Base-by-base conservation (phyloP, 768 basidiomycete genomes). In the Mycena maculata region DNA sequence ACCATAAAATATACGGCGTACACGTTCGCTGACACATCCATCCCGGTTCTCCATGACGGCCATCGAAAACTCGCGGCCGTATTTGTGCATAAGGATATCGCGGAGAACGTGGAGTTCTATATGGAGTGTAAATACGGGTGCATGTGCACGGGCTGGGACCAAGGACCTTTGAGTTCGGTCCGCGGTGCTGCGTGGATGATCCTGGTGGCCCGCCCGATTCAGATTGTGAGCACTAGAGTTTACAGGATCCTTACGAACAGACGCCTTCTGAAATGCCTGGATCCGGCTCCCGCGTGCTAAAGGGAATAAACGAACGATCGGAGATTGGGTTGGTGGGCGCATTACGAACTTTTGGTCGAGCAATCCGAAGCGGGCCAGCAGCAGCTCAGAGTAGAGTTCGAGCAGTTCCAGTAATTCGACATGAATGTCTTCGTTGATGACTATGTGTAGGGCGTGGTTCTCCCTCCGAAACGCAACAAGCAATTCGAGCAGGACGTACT, bases 21-120 rank as follows among this genome's bases (percentile, higher is more conserved):
- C 94, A 66, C 98, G 89, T 53, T 92, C 89, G 70, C 88, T 93
- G 47, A 99, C 96, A 78, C 90, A 89, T 18, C 83, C 82, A 71
- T 92, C 89, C 47, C 84, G 87, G 77, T 97, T 96, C 77, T 96
- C 93, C 86, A 95, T 93, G 2, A 93, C 90, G n/a, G 87, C 86
- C 20, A 90, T 71, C 18, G 96, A 88, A 76, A 94, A 99, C 50
- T 96, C 94, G 23, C 97, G 89, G 20, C 97, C 96, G 76, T 90
- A 98, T 80, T 98, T 98, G 77, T 96, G 93, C 92, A 96, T 93
- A 63, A 99, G 86, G 76, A 98, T 88, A 76, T 99, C 96, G 60
- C 98, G 90, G 56, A 98, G 79, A 39, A 95, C 82, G 70, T 98
- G 94, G 41, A 99, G 86, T 76, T 98, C 96, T 95, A 62, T n/a